Evolutionary conservation across 1,139 yeast genomes (phyloP).

Genomic region (Meyerozyma carpophila): DNA sequence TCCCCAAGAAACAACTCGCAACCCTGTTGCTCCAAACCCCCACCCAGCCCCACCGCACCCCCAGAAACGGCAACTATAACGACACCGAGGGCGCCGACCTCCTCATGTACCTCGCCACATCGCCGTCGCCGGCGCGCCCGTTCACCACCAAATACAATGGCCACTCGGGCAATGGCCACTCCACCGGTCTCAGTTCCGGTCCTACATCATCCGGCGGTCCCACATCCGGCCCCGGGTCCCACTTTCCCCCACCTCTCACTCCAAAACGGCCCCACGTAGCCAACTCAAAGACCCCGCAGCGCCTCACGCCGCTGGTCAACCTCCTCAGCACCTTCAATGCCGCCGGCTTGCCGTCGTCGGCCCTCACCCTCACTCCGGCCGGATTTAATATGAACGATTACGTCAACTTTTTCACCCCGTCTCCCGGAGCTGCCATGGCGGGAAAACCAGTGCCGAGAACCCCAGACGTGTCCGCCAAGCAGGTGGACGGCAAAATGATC

Average conservation of each 20-base stretch:
- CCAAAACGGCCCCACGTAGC: constrained; percentile 36
- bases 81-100: constrained; percentile 82
- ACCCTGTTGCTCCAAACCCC: constrained; percentile 31
- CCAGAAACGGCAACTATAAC: constrained; percentile 18
- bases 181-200: too few relatives aligned
- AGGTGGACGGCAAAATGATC: constrained; percentile 41
- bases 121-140: constrained; percentile 69
- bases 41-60: constrained; percentile 17
- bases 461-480: constrained; percentile 28
- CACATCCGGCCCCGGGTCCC: constrained; percentile 7
- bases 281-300: constrained; percentile 36
- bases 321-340: constrained; percentile 17
- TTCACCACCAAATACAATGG: too few relatives aligned
- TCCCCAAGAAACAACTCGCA: constrained; percentile 17
- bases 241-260: constrained; percentile 40
- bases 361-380: constrained; percentile 50
- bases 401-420: constrained; percentile 72
- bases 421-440: constrained; percentile 44
- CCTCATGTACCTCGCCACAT: constrained; percentile 75
- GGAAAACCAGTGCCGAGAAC: constrained; percentile 21
- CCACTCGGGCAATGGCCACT: too few relatives aligned
- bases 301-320: constrained; percentile 39
- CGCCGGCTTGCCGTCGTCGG: constrained; percentile 37
- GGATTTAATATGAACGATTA: constrained; percentile 82
- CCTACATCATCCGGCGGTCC: constrained; percentile 18